Percentiles rank a stretch among this genome's conserved stretches.
Conservation (phyloP, 306 rosid species). For the Rosa multiflora region DNA sequence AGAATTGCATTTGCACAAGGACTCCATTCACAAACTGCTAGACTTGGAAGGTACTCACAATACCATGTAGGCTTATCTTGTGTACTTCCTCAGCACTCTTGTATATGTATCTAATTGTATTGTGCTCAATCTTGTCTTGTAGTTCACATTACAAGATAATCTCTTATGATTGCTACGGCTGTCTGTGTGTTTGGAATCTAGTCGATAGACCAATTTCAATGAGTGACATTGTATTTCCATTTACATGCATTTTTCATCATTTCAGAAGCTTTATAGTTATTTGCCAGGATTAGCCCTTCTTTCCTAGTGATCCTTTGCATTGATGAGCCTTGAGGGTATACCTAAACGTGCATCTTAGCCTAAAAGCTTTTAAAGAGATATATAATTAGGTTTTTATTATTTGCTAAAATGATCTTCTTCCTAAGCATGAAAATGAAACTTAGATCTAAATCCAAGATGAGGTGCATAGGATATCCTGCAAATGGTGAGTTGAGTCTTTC, state of each 20-base stretch:
- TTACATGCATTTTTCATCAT: background rate
- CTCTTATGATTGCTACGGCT: background rate
- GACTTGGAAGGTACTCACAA: slow-evolving; percentile 71
- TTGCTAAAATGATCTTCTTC: background rate
- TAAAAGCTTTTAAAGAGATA: background rate
- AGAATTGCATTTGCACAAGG: slow-evolving; percentile 55
- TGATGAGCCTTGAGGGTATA: background rate
- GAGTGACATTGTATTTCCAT: background rate
- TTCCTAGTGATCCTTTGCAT: background rate
- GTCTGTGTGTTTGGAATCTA: background rate
- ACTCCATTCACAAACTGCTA: slow-evolving; percentile 47
- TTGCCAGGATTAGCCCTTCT: background rate
- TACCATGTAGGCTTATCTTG: slow-evolving; percentile 1
- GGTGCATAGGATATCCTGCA: background rate
- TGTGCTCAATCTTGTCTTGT: background rate
- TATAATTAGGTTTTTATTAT: background rate
- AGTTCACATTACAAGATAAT: background rate
- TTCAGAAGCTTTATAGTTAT: background rate
- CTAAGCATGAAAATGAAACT: too few species aligned
- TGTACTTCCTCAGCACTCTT: background rate
- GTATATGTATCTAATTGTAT: background rate
- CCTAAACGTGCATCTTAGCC: background rate
- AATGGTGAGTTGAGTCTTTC: background rate
- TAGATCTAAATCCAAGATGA: too few species aligned
- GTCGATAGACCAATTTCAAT: too few species aligned